A percentile compares a stretch with the other conserved stretches of the same genome.
phyloP scores from a whole-genome alignment of 192 early-diverging fungal species.

The Podila epicladia region DNA sequence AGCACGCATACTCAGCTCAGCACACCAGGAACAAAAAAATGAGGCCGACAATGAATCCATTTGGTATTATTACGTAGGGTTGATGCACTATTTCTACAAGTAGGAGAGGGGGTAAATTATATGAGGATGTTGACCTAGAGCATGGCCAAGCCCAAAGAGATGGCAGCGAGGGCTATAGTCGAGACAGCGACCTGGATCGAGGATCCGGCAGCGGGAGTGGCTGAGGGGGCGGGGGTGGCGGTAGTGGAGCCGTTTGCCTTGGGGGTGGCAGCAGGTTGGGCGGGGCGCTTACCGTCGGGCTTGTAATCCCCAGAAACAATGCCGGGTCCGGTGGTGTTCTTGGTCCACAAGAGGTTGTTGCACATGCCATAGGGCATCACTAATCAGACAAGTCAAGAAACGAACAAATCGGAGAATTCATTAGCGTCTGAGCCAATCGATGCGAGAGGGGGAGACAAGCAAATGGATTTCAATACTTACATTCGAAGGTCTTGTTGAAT shows the following conservation, averaged over 20 bases:
- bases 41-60: no score
- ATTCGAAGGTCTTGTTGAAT: constrained; percentile 20
- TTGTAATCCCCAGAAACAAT: constrained; percentile 31
- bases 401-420: neutral
- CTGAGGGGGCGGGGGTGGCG: neutral
- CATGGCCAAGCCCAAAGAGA: constrained; percentile 41
- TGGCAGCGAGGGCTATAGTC: constrained; percentile 13
- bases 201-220: neutral
- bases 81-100: no score
- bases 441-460: neutral
- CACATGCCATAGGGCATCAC: constrained; percentile 18
- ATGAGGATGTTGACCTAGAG: constrained; percentile 3
- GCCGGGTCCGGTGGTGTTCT: constrained; percentile 22
- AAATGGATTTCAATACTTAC: neutral
- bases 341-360: constrained; percentile 11
- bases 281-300: constrained; percentile 27
- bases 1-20: no score
- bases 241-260: neutral
- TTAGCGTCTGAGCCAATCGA: no score
- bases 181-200: constrained; percentile 21
- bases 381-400: neutral
- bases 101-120: no score
- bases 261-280: neutral
- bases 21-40: no score
- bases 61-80: no score